Conservation (phyloP, 2,329 filamentous ascomycete species). For the Hirsutella thompsonii region DNA sequence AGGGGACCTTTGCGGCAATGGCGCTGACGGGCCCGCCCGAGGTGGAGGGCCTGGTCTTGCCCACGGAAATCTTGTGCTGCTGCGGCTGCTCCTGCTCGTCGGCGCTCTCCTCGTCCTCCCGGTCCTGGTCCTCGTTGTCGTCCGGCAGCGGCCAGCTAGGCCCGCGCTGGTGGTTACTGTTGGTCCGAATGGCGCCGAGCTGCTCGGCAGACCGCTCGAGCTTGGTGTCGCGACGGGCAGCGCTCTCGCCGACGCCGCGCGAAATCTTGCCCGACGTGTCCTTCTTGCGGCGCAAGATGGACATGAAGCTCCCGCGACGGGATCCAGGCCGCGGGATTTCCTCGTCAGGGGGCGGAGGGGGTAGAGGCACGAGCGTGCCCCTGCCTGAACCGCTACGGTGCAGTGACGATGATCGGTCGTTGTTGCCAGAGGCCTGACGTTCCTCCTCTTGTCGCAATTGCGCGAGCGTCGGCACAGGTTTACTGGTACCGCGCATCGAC, state of each 20-base stretch:
- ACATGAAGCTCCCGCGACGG: slow-evolving; percentile 39
- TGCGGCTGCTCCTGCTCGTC: not conserved
- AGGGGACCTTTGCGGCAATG: slow-evolving; percentile 14
- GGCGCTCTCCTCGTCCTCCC: slow-evolving; percentile 5
- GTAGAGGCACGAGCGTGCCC: slow-evolving; percentile 14
- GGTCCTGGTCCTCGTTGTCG: slow-evolving; percentile 15
- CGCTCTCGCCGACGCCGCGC: slow-evolving; percentile 41
- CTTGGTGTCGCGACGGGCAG: slow-evolving; percentile 47
- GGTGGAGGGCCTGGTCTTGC: slow-evolving; percentile 19
- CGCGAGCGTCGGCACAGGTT: not conserved
- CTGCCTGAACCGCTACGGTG: slow-evolving; percentile 29
- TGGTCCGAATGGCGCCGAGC: slow-evolving; percentile 30
- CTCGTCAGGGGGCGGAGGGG: slow-evolving; percentile 6
- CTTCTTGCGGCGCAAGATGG: slow-evolving; percentile 50
- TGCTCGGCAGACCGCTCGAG: slow-evolving; percentile 46
- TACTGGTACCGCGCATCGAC: slow-evolving; percentile 15
- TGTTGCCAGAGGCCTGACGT: slow-evolving; percentile 8
- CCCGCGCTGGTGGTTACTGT: slow-evolving; percentile 15
- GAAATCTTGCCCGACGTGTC: slow-evolving; percentile 37
- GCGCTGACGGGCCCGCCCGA: slow-evolving; percentile 14
- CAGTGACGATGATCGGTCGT: slow-evolving; percentile 14
- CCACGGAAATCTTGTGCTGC: slow-evolving; percentile 9
- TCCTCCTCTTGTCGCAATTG: slow-evolving; percentile 29
- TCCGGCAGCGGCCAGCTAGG: slow-evolving; percentile 21
- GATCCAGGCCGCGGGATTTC: slow-evolving; percentile 1